Percentiles rank a stretch among this genome's conserved stretches.
phyloP scores from a whole-genome alignment of 768 basidiomycete species.

The Astraeus odoratus region DNA sequence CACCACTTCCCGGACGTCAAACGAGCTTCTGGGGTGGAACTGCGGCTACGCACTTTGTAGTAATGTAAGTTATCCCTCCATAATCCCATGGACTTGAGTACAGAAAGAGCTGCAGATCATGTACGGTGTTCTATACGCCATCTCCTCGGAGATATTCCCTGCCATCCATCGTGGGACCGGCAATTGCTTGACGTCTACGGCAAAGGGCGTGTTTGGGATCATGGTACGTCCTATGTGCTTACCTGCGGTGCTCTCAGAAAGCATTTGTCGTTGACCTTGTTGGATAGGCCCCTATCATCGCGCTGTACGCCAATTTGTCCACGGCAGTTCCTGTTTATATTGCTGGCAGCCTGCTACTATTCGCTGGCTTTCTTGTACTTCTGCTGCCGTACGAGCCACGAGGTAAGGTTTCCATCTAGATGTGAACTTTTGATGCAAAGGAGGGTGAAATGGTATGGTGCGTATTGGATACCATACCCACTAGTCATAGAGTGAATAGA shows the following conservation, averaged over 20 bases:
- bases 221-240: slow-evolving; percentile 37
- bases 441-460: not conserved
- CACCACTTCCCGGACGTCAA: slow-evolving; percentile 66
- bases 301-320: slow-evolving; percentile 55
- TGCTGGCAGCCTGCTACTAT: slow-evolving; percentile 55
- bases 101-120: slow-evolving; percentile 42
- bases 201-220: slow-evolving; percentile 60
- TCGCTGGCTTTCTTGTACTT: slow-evolving; percentile 52
- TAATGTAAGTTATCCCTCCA: slow-evolving; percentile 35
- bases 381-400: slow-evolving; percentile 68
- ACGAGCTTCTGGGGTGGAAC: slow-evolving; percentile 72
- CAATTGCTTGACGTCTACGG: slow-evolving; percentile 55
- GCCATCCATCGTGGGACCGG: slow-evolving; percentile 71
- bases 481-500: no score
- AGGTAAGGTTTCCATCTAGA: slow-evolving; percentile 64
- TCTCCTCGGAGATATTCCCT: slow-evolving; percentile 65
- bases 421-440: not conserved
- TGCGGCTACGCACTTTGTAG: slow-evolving; percentile 65
- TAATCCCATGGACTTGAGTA: not conserved
- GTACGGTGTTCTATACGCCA: slow-evolving; percentile 69
- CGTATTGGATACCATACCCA: no score
- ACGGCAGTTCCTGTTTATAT: slow-evolving; percentile 70
- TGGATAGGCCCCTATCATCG: slow-evolving; percentile 63
- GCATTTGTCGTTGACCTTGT: not conserved
- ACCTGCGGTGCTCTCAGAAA: not conserved